phyloP scores from a whole-genome alignment of 441 rosid genomes.

The Viola pubescens region DNA sequence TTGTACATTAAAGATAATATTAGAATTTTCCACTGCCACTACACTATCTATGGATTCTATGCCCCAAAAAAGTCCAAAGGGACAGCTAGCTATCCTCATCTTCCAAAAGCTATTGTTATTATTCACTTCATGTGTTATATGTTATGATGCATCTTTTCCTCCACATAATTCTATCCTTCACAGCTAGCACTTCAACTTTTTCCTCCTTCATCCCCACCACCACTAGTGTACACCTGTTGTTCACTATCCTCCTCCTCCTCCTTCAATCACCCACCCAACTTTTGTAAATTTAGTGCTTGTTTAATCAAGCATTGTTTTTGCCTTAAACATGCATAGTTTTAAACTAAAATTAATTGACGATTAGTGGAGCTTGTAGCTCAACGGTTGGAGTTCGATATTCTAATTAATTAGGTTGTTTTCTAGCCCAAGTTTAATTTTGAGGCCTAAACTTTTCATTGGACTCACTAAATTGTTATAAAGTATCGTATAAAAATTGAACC shows the following conservation, averaged over 20 bases:
- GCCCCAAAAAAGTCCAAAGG: slow-evolving; percentile 2
- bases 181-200: slow-evolving; percentile 29
- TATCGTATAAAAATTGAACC: too few species aligned
- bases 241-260: slow-evolving; percentile 11
- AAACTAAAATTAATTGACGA: background rate
- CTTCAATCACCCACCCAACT: slow-evolving; percentile 10
- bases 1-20: too few species aligned
- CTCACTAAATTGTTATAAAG: too few species aligned
- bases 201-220: slow-evolving; percentile 2
- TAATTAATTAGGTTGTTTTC: too few species aligned
- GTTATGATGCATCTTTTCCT: background rate
- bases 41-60: too few species aligned
- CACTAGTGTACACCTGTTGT: background rate
- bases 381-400: too few species aligned
- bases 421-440: too few species aligned
- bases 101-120: slow-evolving; percentile 12
- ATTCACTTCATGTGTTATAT: background rate
- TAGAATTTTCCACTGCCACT: too few species aligned
- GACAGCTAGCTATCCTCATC: slow-evolving; percentile 6
- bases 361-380: too few species aligned
- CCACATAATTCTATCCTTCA: slow-evolving; percentile 15
- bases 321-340: background rate
- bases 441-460: too few species aligned
- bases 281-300: background rate
- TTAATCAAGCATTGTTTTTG: background rate